phyloP scores from a whole-genome alignment of 345 rosid genomes.

The Ceriops decandra region DNA sequence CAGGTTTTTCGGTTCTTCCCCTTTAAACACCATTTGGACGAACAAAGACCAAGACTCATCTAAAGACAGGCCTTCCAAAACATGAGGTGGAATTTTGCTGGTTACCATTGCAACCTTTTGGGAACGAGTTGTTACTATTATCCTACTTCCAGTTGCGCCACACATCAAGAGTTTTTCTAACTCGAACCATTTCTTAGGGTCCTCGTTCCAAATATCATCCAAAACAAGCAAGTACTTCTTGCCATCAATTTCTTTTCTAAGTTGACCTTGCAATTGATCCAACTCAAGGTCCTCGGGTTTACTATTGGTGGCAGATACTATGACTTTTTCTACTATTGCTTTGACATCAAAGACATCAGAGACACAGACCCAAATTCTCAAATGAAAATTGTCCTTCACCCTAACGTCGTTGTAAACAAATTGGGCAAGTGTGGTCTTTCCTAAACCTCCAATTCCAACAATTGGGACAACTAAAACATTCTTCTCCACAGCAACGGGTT shows the following conservation, averaged over 20 bases:
- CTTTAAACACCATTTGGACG: constrained; percentile 3
- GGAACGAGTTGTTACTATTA: constrained; percentile 19
- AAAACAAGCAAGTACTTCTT: constrained; percentile 17
- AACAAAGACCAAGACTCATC: constrained; percentile 12
- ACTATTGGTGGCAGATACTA: constrained; percentile 10
- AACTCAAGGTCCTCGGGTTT: not conserved
- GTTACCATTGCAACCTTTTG: constrained; percentile 2
- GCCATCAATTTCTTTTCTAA: not conserved
- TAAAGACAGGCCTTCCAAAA: constrained; percentile 2
- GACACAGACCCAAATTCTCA: constrained; percentile 25
- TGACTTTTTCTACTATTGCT: constrained; percentile 8
- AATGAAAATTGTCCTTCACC: constrained; percentile 13
- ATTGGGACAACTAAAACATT: constrained; percentile 10
- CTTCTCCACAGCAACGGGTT: not conserved
- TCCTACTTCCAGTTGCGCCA: constrained; percentile 15
- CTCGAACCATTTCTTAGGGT: not conserved
- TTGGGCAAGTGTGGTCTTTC: constrained; percentile 17
- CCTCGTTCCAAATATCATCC: constrained; percentile 18
- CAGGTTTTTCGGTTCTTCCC: not conserved
- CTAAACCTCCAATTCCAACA: constrained; percentile 24
- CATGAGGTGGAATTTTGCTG: not conserved
- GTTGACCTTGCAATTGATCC: constrained; percentile 3
- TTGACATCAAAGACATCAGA: constrained; percentile 22
- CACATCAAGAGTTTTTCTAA: not conserved
- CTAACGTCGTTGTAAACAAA: constrained; percentile 19